phyloP scores from a whole-genome alignment of 345 rosid species.

The Brassica cretica region DNA sequence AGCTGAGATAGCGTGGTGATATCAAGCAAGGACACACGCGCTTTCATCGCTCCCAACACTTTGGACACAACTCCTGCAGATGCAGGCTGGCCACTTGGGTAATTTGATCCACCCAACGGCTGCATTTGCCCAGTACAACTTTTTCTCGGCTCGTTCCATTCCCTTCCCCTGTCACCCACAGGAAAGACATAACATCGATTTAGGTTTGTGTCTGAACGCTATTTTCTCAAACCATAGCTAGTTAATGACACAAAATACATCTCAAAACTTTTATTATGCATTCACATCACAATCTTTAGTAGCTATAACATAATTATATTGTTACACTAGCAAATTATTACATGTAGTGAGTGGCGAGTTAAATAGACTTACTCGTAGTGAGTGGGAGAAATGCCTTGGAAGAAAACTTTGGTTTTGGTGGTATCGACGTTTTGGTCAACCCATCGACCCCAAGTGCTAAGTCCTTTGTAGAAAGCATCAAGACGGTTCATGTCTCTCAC shows the following conservation, averaged over 20 bases:
- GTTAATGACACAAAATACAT: neutral
- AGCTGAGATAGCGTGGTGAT: slow-evolving; percentile 84
- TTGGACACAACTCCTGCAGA: slow-evolving; percentile 55
- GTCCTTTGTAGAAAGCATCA: slow-evolving; percentile 71
- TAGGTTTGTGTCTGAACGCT: neutral
- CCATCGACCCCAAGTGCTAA: slow-evolving; percentile 84
- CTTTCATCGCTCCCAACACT: slow-evolving; percentile 60
- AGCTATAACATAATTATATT: neutral
- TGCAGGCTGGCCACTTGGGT: slow-evolving; percentile 74
- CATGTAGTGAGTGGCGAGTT: neutral
- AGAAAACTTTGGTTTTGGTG: slow-evolving; percentile 73
- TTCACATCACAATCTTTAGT: neutral
- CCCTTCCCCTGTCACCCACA: slow-evolving; percentile 62
- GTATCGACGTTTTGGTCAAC: slow-evolving; percentile 72
- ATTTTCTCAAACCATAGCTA: neutral
- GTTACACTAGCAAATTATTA: neutral
- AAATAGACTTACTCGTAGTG: slow-evolving; percentile 68
- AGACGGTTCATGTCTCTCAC: slow-evolving; percentile 68
- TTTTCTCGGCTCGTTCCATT: slow-evolving; percentile 76
- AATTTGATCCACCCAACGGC: slow-evolving; percentile 71
- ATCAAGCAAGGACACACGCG: slow-evolving; percentile 69
- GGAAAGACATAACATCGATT: neutral
- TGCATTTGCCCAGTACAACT: slow-evolving; percentile 64
- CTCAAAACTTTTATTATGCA: neutral
- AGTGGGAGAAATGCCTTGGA: slow-evolving; percentile 97